phyloP scores from a whole-genome alignment of 1,284 basidiomycete genomes.

The Vanrija sp. region DNA sequence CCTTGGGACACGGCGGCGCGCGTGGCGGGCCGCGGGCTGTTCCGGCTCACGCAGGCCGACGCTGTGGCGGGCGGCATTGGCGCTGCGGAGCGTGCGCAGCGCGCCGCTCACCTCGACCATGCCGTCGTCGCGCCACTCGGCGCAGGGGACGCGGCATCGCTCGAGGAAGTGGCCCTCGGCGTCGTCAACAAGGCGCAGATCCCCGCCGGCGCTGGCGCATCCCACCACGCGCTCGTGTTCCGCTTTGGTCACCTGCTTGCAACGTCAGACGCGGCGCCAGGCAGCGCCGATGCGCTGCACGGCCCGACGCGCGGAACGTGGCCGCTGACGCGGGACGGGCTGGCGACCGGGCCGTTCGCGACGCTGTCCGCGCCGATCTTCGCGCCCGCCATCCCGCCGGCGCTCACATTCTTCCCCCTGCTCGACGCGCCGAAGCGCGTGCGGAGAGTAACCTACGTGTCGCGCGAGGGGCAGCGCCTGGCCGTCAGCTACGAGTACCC shows the following conservation, averaged over 20 bases:
- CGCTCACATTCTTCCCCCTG: constrained; percentile 16
- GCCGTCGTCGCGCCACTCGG: neutral
- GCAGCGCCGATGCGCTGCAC: neutral
- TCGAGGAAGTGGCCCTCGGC: neutral
- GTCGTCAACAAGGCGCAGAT: neutral
- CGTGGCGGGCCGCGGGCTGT: constrained; percentile 3
- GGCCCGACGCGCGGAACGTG: constrained; percentile 6
- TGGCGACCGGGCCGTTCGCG: neutral
- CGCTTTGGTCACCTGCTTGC: constrained; percentile 12
- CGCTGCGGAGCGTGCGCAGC: constrained; percentile 1
- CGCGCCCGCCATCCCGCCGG: constrained; percentile 14
- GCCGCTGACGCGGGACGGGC: neutral
- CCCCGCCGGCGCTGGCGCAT: neutral
- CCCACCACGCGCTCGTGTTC: neutral
- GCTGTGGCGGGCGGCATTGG: neutral
- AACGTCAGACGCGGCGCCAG: neutral
- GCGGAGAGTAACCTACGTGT: constrained; percentile 15
- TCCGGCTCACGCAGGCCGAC: constrained; percentile 8
- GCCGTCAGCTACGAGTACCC: constrained; percentile 10
- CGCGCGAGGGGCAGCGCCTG: neutral
- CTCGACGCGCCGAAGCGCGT: neutral
- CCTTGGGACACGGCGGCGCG: constrained; percentile 8
- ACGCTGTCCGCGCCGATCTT: constrained; percentile 7
- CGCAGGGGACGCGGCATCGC: no score
- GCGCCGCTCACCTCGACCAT: neutral